phyloP scores from a whole-genome alignment of 192 early-diverging fungal species.

The Coemansia sp. region DNA sequence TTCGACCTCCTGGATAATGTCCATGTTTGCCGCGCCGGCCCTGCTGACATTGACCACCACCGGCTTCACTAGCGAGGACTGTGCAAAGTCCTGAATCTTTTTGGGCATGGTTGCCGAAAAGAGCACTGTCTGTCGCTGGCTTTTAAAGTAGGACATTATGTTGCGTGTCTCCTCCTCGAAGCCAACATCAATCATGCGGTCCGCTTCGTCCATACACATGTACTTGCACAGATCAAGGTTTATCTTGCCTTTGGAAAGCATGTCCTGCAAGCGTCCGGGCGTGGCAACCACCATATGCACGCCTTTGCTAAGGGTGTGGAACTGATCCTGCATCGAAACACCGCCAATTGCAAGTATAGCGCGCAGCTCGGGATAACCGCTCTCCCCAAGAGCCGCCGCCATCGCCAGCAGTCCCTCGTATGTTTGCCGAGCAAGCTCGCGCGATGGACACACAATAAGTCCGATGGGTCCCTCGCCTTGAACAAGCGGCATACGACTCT shows the following conservation, averaged over 20 bases:
- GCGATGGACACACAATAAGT: slow-evolving; percentile 92
- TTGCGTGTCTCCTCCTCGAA: slow-evolving; percentile 97
- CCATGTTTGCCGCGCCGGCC: slow-evolving; percentile 93
- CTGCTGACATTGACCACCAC: slow-evolving; percentile 97
- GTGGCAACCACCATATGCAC: slow-evolving; percentile 96
- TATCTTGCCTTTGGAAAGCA: slow-evolving; percentile 84
- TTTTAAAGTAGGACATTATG: slow-evolving; percentile 93
- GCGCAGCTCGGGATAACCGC: slow-evolving; percentile 73
- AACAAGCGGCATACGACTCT: slow-evolving; percentile 74
- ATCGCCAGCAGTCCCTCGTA: slow-evolving; percentile 78
- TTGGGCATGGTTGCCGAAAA: slow-evolving; percentile 98
- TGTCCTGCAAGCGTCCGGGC: slow-evolving; percentile 90
- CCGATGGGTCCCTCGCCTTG: slow-evolving; percentile 91
- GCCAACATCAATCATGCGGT: slow-evolving; percentile 98
- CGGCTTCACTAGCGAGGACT: slow-evolving; percentile 82
- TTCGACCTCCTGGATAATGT: slow-evolving; percentile 97
- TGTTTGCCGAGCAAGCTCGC: slow-evolving; percentile 94
- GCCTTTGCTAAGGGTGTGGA: slow-evolving; percentile 66
- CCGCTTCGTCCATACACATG: slow-evolving; percentile 96
- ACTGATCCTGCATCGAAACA: slow-evolving; percentile 88
- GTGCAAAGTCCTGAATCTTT: slow-evolving; percentile 97
- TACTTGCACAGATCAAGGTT: slow-evolving; percentile 86
- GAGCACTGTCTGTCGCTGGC: slow-evolving; percentile 94
- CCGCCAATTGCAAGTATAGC: slow-evolving; percentile 91
- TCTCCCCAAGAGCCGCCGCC: slow-evolving; percentile 57